Conservation (phyloP, 2,329 filamentous ascomycete species). For the Hypocrella siamensis region DNA sequence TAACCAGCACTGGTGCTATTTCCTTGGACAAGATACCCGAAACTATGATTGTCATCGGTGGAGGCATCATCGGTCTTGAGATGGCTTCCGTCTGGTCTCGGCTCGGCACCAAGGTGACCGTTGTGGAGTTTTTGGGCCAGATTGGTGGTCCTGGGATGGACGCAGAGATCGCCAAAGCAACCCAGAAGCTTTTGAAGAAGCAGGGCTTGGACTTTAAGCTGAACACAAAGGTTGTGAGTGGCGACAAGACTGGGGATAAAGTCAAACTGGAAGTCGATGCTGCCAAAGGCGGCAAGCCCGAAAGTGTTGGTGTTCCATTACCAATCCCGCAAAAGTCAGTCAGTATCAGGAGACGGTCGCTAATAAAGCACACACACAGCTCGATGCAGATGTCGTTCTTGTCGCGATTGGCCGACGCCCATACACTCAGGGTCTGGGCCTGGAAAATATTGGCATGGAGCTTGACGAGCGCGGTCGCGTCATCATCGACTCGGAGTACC, state of each 20-base stretch:
- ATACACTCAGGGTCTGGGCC: conserved; percentile 79
- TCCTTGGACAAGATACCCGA: conserved; percentile 81
- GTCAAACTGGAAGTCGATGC: conserved; percentile 78
- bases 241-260: conserved; percentile 62
- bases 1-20: conserved; percentile 92
- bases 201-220: conserved; percentile 98
- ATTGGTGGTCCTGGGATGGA: conserved; percentile 99
- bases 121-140: conserved; percentile 90
- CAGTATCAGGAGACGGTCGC: background rate
- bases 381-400: conserved; percentile 89
- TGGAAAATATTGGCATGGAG: conserved; percentile 89
- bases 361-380: conserved; percentile 25
- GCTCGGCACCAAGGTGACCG: conserved; percentile 84
- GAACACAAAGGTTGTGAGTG: conserved; percentile 82
- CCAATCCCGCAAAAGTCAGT: background rate
- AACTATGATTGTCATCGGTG: conserved; percentile 93
- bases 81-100: conserved; percentile 98
- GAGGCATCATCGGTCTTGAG: conserved; percentile 96
- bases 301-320: conserved; percentile 53
- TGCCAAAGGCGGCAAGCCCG: conserved; percentile 89
- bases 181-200: conserved; percentile 87
- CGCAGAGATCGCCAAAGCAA: conserved; percentile 73
- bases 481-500: conserved; percentile 96
- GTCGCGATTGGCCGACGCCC: conserved; percentile 93
- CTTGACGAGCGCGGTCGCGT: conserved; percentile 86